Conservation (phyloP, 352 stramenopile genomes). For the Globisporangium recalcitrans region DNA sequence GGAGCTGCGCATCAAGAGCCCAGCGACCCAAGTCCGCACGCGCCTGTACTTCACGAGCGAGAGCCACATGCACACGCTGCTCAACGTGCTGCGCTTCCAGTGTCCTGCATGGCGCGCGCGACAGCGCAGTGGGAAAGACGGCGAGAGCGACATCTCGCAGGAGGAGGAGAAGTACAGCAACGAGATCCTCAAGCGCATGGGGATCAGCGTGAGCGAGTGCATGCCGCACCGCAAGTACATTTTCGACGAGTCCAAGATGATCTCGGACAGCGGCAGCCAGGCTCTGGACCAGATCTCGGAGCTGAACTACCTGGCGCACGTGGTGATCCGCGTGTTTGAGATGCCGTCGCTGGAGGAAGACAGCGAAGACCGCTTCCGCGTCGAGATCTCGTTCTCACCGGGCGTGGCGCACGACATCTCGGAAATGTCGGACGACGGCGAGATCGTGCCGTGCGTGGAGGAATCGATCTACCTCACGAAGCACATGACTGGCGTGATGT, state of each 20-base stretch:
- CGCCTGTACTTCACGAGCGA: constrained; percentile 99
- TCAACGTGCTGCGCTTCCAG: constrained; percentile 96
- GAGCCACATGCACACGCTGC: constrained; percentile 96
- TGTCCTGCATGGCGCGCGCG: constrained; percentile 64
- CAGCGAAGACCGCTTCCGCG: constrained; percentile 77
- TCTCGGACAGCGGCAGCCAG: constrained; percentile 60
- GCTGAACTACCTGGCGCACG: constrained; percentile 98
- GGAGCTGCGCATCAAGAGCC: constrained; percentile 95
- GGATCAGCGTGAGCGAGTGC: constrained; percentile 75
- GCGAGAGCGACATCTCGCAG: constrained; percentile 68
- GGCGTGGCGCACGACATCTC: constrained; percentile 48
- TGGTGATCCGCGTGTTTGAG: constrained; percentile 99
- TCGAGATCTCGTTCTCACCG: constrained; percentile 83
- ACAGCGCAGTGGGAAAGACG: constrained; percentile 50
- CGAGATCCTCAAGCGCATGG: constrained; percentile 81
- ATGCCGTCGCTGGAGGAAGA: constrained; percentile 82
- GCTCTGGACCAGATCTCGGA: constrained; percentile 89
- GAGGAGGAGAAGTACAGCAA: constrained; percentile 84
- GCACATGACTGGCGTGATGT: constrained; percentile 85
- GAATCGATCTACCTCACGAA: constrained; percentile 82
- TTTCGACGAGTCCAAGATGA: constrained; percentile 76
- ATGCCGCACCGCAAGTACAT: constrained; percentile 80
- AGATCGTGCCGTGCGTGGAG: constrained; percentile 29
- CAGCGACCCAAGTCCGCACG: constrained; percentile 88
- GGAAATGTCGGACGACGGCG: constrained; percentile 15